These are phyloP conservation scores for Lecanicillium sp. DNA, from an alignment of 2,329 filamentous ascomycete genomes.

Conservation along the genomic window DNA sequence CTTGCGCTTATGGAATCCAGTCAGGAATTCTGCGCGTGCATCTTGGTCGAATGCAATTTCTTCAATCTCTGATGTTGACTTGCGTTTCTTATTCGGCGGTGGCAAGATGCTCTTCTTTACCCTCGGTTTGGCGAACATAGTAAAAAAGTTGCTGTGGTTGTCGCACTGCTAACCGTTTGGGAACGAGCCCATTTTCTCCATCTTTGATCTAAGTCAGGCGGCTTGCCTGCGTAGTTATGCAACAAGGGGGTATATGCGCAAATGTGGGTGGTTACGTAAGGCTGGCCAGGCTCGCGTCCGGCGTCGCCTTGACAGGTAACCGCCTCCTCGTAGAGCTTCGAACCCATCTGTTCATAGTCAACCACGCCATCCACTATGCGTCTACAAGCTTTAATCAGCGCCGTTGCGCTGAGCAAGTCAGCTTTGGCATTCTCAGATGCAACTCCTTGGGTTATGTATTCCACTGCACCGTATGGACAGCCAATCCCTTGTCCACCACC, in stretches of 20 bases:
- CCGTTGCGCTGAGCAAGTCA: slow-evolving; percentile 48
- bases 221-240: slow-evolving; percentile 18
- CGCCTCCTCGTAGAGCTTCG: no score
- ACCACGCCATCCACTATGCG: slow-evolving; percentile 39
- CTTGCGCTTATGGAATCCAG: slow-evolving; percentile 96
- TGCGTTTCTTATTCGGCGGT: slow-evolving; percentile 59
- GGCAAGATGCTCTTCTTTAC: slow-evolving; percentile 50
- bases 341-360: no score
- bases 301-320: neutral
- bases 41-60: slow-evolving; percentile 79
- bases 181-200: no score
- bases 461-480: slow-evolving; percentile 64
- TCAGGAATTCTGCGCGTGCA: slow-evolving; percentile 80
- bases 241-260: slow-evolving; percentile 11
- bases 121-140: slow-evolving; percentile 49
- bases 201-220: neutral
- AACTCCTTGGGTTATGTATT: slow-evolving; percentile 83
- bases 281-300: neutral
- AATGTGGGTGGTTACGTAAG: slow-evolving; percentile 7
- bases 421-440: slow-evolving; percentile 75
- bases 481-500: neutral
- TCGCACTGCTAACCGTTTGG: no score
- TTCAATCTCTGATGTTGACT: slow-evolving; percentile 52
- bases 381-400: slow-evolving; percentile 40
- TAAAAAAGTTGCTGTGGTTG: neutral